These are phyloP conservation scores for Infundibulicybe gibba DNA, from an alignment of 768 basidiomycete genomes.

Conservation along the genomic window DNA sequence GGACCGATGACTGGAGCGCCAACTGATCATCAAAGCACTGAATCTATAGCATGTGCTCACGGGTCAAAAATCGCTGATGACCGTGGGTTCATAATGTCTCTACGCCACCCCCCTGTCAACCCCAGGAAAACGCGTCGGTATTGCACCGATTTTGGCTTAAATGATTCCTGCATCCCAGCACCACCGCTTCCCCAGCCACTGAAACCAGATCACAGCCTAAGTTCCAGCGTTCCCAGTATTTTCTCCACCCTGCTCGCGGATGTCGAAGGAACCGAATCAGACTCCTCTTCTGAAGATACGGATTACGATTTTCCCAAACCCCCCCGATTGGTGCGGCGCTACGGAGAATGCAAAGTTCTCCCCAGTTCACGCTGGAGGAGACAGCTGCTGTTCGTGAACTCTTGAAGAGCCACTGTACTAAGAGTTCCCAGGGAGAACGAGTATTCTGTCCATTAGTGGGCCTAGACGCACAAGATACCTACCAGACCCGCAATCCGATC, in stretches of 20 bases:
- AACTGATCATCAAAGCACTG: no score
- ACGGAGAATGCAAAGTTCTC: conserved; percentile 41
- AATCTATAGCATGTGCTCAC: no score
- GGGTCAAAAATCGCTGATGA: no score
- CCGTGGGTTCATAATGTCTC: neutral
- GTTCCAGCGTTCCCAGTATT: conserved; percentile 20
- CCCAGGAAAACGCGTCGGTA: conserved; percentile 25
- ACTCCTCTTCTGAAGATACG: conserved; percentile 30
- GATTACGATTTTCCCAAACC: conserved; percentile 38
- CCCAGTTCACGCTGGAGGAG: conserved; percentile 29
- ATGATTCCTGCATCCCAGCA: conserved; percentile 6
- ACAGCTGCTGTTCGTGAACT: conserved; percentile 18
- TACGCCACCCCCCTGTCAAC: conserved; percentile 18
- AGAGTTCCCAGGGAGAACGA: neutral
- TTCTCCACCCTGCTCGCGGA: conserved; percentile 24
- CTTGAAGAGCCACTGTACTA: conserved; percentile 17
- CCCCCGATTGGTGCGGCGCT: conserved; percentile 37
- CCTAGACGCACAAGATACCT: neutral
- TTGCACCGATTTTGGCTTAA: conserved; percentile 26
- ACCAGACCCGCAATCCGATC: no score
- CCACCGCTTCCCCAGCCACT: conserved; percentile 10
- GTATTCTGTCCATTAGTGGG: neutral
- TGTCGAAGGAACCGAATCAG: conserved; percentile 26
- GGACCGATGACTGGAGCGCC: no score
- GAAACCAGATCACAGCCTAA: conserved; percentile 6